Percentiles rank a stretch among this genome's conserved stretches.
Evolutionary conservation across 768 basidiomycete species (phyloP).

Genomic region (Boletus rubescentipes): DNA sequence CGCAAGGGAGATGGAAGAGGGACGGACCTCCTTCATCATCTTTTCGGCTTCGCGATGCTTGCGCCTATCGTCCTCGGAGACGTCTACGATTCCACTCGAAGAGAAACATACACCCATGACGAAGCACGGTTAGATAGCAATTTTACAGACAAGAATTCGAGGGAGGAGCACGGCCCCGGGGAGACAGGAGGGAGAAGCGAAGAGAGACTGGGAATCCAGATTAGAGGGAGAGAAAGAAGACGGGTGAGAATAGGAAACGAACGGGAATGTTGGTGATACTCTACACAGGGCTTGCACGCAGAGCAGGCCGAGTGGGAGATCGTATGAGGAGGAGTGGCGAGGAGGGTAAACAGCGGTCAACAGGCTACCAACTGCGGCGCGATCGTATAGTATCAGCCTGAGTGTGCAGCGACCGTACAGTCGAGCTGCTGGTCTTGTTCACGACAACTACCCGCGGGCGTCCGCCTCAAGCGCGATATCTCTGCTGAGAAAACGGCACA

Average conservation of each 20-base stretch:
- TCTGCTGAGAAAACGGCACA: constrained; percentile 3
- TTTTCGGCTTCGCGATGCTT: constrained; percentile 72
- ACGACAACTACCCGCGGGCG: neutral
- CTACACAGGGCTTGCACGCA: constrained; percentile 17
- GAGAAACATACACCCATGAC: constrained; percentile 83
- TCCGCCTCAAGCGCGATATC: neutral
- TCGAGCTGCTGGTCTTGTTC: too few relatives aligned
- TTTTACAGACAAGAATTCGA: constrained; percentile 3
- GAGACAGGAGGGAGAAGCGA: neutral
- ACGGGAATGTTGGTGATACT: neutral
- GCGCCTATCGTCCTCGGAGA: constrained; percentile 67
- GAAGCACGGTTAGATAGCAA: neutral
- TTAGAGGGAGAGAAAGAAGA: neutral
- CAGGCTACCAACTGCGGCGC: constrained; percentile 6
- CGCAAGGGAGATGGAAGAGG: neutral
- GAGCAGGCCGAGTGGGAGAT: constrained; percentile 18
- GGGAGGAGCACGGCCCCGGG: constrained; percentile 16
- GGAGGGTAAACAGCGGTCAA: constrained; percentile 26
- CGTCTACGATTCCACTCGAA: constrained; percentile 49
- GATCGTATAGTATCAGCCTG: constrained; percentile 1
- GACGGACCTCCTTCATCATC: constrained; percentile 68
- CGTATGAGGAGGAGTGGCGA: neutral
- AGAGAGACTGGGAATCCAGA: neutral
- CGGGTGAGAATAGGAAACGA: neutral
- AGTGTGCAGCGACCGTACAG: too few relatives aligned